Conservation (phyloP, 2,329 filamentous ascomycete genomes). For the Scedosporium dehoogii region DNA sequence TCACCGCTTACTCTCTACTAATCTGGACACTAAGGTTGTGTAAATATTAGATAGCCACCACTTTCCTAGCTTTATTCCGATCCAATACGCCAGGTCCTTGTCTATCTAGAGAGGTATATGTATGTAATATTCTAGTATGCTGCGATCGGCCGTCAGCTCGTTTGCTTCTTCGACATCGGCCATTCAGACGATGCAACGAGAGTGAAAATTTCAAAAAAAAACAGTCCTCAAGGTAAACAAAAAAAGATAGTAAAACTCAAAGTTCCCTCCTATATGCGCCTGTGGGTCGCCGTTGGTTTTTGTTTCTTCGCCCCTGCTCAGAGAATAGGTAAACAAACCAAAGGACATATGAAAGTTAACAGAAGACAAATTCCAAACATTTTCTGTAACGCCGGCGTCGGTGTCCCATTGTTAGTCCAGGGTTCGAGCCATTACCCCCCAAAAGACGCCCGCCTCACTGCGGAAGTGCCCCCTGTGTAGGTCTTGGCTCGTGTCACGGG, state of each 20-base stretch:
- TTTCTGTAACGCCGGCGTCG: not conserved
- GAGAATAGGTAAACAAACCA: not conserved
- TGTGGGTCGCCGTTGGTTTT: not conserved
- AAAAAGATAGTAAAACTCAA: too few relatives aligned
- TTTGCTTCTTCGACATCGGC: too few relatives aligned
- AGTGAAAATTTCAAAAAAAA: too few relatives aligned
- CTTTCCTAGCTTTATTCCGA: not conserved
- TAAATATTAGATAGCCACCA: not conserved
- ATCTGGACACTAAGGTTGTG: too few relatives aligned
- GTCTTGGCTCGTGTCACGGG: not conserved
- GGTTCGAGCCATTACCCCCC: not conserved
- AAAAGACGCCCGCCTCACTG: not conserved
- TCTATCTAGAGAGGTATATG: not conserved
- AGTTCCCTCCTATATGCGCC: not conserved
- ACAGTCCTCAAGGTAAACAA: too few relatives aligned
- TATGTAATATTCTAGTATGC: not conserved
- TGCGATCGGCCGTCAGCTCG: not conserved
- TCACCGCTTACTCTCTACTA: too few relatives aligned
- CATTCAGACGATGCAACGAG: too few relatives aligned
- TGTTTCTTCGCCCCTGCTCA: not conserved
- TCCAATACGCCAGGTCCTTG: not conserved
- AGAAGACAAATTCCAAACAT: not conserved
- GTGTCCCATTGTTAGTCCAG: not conserved
- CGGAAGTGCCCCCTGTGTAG: not conserved
- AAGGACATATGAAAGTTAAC: not conserved